Evolutionary conservation across 345 rosid genomes (phyloP).

Genomic region (Anacardium occidentale): DNA sequence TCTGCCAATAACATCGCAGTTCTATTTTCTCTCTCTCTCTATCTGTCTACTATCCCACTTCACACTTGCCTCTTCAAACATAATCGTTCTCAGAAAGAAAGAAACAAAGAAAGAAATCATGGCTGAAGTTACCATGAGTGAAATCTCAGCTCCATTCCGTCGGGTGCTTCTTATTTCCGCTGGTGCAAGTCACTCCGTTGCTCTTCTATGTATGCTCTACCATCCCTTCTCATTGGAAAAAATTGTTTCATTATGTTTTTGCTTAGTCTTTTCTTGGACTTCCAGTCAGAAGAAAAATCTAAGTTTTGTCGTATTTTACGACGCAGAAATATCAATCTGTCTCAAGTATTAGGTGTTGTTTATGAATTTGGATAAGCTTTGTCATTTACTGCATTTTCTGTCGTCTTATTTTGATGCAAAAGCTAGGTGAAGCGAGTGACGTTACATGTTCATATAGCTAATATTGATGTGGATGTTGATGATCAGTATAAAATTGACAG

Average conservation of each 20-base stretch:
- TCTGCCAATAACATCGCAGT: background rate
- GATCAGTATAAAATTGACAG: background rate
- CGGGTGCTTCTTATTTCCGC: conserved; percentile 81
- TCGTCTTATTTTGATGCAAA: background rate
- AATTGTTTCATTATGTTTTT: background rate
- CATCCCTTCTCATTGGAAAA: background rate
- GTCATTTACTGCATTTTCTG: background rate
- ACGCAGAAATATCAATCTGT: no score
- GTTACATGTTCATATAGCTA: background rate
- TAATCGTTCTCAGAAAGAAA: background rate
- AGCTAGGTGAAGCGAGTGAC: background rate
- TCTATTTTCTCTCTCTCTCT: background rate
- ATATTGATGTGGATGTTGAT: background rate
- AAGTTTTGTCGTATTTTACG: no score
- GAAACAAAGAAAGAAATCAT: conserved; percentile 20
- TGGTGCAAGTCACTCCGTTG: conserved; percentile 96
- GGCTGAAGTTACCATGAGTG: conserved; percentile 44
- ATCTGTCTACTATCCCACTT: background rate
- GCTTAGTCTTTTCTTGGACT: background rate
- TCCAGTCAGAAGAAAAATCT: no score
- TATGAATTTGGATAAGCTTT: background rate
- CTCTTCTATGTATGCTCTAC: conserved; percentile 66
- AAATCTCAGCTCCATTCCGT: conserved; percentile 48
- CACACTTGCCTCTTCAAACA: background rate
- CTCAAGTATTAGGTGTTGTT: background rate